A percentile compares a stretch with the other conserved stretches of the same genome.
Evolutionary conservation across 2,329 filamentous ascomycete species (phyloP).

Genomic region (Ophiosphaerella herpotricha): DNA sequence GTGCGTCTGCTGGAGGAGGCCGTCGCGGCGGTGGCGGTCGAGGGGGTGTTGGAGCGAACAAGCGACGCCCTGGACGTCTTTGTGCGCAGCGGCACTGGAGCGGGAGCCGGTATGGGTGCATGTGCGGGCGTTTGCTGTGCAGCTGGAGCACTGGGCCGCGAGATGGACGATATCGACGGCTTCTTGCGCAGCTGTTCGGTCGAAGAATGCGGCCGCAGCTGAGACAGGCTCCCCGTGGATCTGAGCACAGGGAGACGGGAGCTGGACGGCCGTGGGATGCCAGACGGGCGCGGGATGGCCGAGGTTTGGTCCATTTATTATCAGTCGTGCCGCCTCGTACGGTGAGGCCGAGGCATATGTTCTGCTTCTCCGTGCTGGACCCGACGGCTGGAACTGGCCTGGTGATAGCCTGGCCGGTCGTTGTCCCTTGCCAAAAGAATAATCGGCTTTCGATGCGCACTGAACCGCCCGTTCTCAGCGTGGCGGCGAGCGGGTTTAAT

Average conservation of each 20-base stretch:
- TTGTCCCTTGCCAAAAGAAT: too few relatives aligned
- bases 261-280: constrained; percentile 52
- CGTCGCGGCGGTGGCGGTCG: constrained; percentile 17
- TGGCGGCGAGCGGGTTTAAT: constrained; percentile 2
- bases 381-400: too few relatives aligned
- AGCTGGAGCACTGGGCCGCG: constrained; percentile 7
- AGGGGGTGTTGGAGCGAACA: constrained; percentile 26
- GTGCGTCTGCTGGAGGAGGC: constrained; percentile 22
- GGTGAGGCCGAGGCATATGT: too few relatives aligned
- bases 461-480: constrained; percentile 8
- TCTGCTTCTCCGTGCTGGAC: too few relatives aligned
- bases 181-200: constrained; percentile 49
- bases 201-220: constrained; percentile 50
- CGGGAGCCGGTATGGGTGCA: background rate
- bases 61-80: constrained; percentile 39
- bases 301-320: constrained; percentile 40
- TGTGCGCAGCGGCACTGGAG: constrained; percentile 32
- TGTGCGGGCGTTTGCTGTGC: too few relatives aligned
- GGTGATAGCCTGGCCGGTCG: too few relatives aligned
- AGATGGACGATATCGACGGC: constrained; percentile 34
- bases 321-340: background rate
- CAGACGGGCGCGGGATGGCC: constrained; percentile 36
- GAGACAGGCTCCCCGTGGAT: constrained; percentile 43
- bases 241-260: constrained; percentile 59
- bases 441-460: background rate